Evolutionary conservation across 2,329 filamentous ascomycete species (phyloP), one percentile per base, ranked within the genome.

Genomic region (Apiospora rasikravindrae): DNA sequence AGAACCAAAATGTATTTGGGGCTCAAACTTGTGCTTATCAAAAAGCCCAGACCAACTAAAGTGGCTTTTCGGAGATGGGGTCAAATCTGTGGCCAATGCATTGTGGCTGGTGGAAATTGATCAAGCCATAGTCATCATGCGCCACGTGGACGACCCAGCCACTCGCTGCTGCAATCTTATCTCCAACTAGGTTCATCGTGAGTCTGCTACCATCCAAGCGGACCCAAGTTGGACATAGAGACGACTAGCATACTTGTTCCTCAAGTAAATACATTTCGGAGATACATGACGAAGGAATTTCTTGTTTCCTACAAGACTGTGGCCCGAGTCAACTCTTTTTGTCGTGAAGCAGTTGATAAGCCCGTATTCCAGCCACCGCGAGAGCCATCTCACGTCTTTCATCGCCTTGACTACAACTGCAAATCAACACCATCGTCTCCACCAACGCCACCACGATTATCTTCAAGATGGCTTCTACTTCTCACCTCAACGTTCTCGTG

Each of bases 401-500:
- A 51, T 51, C 49, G 49, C 10, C 49, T 51, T 51, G 49, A 49
- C 45, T n/a, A 64, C 33, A n/a, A 64, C 33, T n/a, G 7, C 45
- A n/a, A 49, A 40, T 64, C 29, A 13, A 24, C 57, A 40, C 11
- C 29, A 61, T 64, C 33, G 40, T 40, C 33, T 64, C 57, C 57
- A 10, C 33, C 29, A 40, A n/a, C 33, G 22, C 4, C 57, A 64
- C 3, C 33, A 33, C 33, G 11, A 37, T 24, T 13, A n/a, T 40
- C 29, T 40, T 78, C 53, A 70, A 16, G 13, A 93, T 93, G 91
- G 84, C 86, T 51, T 78, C 86, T 1, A 82, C 81, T 74, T 40
- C 53, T 29, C 89, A 85, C 51, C 84, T 97, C 80, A 98, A 97
- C 83, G 87, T 98, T 74, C 89, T 98, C 73, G 86, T 99, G 73